Base-by-base conservation (phyloP, 2,329 filamentous ascomycete genomes). In the Penicillium sp. region DNA sequence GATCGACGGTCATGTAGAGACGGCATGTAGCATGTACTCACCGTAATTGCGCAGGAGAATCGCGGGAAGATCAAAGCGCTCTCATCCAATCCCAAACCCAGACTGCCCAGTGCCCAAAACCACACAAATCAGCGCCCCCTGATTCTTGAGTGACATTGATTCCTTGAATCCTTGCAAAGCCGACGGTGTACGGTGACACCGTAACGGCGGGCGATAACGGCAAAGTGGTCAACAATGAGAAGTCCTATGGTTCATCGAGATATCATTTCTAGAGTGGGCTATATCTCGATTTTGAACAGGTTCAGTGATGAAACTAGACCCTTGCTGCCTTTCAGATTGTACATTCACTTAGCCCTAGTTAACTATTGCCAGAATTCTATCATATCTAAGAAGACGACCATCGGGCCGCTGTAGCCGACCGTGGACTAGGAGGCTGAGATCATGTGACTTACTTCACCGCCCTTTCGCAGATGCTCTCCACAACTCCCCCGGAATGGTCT, bases 401-500 rank as follows among this genome's bases (percentile, higher is more conserved):
- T 13, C 31, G 41, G 27, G 48, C 41, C 46, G 48, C 50, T 50
- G 31, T 46, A 3, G 1, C 4, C 10, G 1, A 27, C 35, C 22
- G 47, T 47, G 28, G 2, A 4, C n/a, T 10, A 41, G 57, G 57
- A 64, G 55, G 52, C 53, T 59, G 56, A 60, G 54, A 59, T 62
- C 58, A 60, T 55, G 62, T 64, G 58, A 53, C 50, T 33, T 11
- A 18, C 16, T 53, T 64, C 61, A 65, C 62, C 62, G 62, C 62
- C 60, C 54, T 61, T 65, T 63, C 52, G 33, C 41, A 44, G 52
- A 43, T 28, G 38, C 56, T 56, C 57, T 53, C 50, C 45, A 35
- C 51, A 53, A 27, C 42, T 55, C 53, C 54, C 54, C 54, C 54
- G 16, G 27, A 49, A 41, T 39, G 45, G 54, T 31, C 37, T 40